phyloP scores from a whole-genome alignment of 2,329 filamentous ascomycete species.

The Cytospora paraplurivora region DNA sequence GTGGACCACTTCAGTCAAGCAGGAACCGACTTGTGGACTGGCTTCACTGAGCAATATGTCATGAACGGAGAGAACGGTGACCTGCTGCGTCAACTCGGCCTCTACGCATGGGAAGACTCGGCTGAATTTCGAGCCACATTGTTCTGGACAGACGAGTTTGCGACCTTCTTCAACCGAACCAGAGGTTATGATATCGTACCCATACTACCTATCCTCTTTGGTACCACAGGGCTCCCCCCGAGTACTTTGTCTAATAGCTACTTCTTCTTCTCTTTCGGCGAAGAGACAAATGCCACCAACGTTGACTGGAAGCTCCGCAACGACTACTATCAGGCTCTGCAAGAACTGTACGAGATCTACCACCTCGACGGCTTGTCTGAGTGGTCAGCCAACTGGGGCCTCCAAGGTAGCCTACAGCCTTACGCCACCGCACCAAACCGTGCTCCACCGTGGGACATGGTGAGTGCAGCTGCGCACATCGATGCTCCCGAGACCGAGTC shows the following conservation, averaged over 20 bases:
- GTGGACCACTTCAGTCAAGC: slow-evolving; percentile 22
- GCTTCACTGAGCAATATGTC: slow-evolving; percentile 18
- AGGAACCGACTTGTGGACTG: slow-evolving; percentile 15
- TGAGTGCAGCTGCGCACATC: slow-evolving; percentile 20
- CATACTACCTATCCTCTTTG: slow-evolving; percentile 18
- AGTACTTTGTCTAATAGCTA: slow-evolving; percentile 14
- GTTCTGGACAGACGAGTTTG: slow-evolving; percentile 21
- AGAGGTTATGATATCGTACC: slow-evolving; percentile 15
- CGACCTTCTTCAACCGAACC: slow-evolving; percentile 15
- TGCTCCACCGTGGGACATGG: slow-evolving; percentile 22
- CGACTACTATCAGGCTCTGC: slow-evolving; percentile 21
- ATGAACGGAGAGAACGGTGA: slow-evolving; percentile 23
- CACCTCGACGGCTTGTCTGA: slow-evolving; percentile 13
- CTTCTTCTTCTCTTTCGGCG: slow-evolving; percentile 14
- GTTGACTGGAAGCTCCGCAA: slow-evolving; percentile 21
- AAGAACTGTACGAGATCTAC: slow-evolving; percentile 20
- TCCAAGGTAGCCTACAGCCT: slow-evolving; percentile 19
- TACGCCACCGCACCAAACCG: slow-evolving; percentile 18
- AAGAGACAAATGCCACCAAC: background rate
- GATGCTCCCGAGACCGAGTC: slow-evolving; percentile 24
- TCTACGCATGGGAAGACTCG: slow-evolving; percentile 21
- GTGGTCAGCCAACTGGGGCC: slow-evolving; percentile 15
- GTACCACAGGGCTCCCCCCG: slow-evolving; percentile 14
- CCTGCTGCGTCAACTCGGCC: slow-evolving; percentile 10
- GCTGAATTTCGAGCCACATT: slow-evolving; percentile 20